Conservation (phyloP, 495 filamentous ascomycete species). For the Aspergillus diversus region DNA sequence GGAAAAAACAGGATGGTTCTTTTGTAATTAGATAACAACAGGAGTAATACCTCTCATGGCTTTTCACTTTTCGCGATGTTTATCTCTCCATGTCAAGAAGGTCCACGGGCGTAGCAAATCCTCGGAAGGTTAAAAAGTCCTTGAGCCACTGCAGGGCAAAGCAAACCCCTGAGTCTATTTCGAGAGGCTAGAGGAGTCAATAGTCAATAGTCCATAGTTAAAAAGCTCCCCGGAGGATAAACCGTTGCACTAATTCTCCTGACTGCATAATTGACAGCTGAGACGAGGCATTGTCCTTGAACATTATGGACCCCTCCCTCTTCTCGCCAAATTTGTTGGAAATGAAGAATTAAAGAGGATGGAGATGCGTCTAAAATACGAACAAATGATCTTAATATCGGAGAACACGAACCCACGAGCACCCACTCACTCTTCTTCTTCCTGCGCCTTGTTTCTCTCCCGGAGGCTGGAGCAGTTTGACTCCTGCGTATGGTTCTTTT, state of each 20-base stretch:
- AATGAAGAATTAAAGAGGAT: neutral
- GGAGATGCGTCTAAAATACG: neutral
- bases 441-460: slow-evolving; percentile 1
- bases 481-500: neutral
- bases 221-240: slow-evolving; percentile 15
- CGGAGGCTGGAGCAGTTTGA: too few relatives aligned
- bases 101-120: neutral
- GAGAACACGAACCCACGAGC: neutral
- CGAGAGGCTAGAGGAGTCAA: slow-evolving; percentile 1
- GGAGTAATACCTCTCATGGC: too few relatives aligned
- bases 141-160: neutral
- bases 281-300: neutral
- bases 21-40: too few relatives aligned
- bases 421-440: neutral
- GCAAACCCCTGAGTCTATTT: slow-evolving; percentile 10
- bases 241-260: slow-evolving; percentile 8
- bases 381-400: neutral
- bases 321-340: neutral
- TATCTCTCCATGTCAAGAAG: neutral
- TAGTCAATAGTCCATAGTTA: slow-evolving; percentile 6
- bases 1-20: too few relatives aligned
- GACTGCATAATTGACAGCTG: slow-evolving; percentile 14
- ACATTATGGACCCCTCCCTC: neutral
- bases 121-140: neutral
- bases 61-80: too few relatives aligned